A percentile compares a stretch with the other conserved stretches of the same genome.
Evolutionary conservation across 768 basidiomycete species (phyloP).

Genomic region (Tylopilus rubrobrunneus): DNA sequence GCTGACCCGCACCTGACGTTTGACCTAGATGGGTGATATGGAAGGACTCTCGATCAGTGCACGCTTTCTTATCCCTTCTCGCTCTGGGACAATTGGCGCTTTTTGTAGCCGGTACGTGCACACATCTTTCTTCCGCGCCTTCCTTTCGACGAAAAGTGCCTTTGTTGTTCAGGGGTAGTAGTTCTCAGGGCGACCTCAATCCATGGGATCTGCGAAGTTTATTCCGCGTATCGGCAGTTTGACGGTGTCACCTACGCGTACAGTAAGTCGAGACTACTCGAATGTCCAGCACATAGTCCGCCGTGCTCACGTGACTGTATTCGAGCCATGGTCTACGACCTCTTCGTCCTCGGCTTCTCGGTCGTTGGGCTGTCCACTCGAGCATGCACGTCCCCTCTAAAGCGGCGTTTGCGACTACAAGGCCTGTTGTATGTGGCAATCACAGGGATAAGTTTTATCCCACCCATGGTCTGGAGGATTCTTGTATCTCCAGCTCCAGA

Average conservation of each 20-base stretch:
- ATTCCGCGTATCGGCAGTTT: background rate
- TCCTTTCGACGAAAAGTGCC: background rate
- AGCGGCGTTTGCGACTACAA: slow-evolving; percentile 12
- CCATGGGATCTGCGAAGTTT: background rate
- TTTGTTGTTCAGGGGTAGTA: slow-evolving; percentile 1
- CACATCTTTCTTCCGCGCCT: background rate
- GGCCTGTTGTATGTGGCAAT: slow-evolving; percentile 13
- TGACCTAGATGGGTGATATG: slow-evolving; percentile 24
- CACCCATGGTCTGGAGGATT: background rate
- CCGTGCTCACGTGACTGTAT: background rate
- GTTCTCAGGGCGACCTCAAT: background rate
- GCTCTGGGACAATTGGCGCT: slow-evolving; percentile 17
- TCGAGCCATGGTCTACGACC: slow-evolving; percentile 18
- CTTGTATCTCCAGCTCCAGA: background rate
- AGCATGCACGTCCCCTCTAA: slow-evolving; percentile 10
- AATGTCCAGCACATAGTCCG: background rate
- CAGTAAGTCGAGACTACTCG: slow-evolving; percentile 7
- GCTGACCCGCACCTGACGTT: background rate
- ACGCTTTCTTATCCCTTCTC: background rate
- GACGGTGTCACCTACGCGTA: slow-evolving; percentile 5
- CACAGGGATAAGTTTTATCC: slow-evolving; percentile 9
- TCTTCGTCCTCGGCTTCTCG: slow-evolving; percentile 15
- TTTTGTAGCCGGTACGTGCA: slow-evolving; percentile 6
- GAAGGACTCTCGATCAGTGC: background rate
- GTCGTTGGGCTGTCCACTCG: slow-evolving; percentile 11